Conservation (phyloP, 495 filamentous ascomycete species). For the Tetracladium marchalianum region DNA sequence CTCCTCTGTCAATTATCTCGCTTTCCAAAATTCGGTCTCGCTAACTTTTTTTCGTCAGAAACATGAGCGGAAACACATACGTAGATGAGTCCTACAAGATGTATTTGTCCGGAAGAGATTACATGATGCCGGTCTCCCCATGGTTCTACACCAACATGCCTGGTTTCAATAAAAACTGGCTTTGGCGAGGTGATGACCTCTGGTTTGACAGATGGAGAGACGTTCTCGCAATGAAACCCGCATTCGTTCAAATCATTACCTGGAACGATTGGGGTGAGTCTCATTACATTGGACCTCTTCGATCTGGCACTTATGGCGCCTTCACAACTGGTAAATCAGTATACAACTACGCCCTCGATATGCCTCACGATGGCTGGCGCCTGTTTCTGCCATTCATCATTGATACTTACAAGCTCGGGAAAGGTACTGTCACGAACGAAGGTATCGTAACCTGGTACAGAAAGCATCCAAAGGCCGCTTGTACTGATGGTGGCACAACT, state of each 20-base stretch:
- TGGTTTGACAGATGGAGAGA: conserved; percentile 59
- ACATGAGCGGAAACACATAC: too few species aligned
- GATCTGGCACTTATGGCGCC: conserved; percentile 20
- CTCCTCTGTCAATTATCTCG: too few species aligned
- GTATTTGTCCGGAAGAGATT: conserved; percentile 33
- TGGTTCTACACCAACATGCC: conserved; percentile 60
- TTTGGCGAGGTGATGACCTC: conserved; percentile 39
- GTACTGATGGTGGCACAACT: not conserved
- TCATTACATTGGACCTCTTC: conserved; percentile 45
- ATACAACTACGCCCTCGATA: conserved; percentile 27
- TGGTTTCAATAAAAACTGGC: conserved; percentile 42
- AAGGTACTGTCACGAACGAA: not conserved
- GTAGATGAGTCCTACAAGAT: too few species aligned
- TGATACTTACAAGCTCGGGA: conserved; percentile 30
- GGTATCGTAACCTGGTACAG: conserved; percentile 2
- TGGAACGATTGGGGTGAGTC: conserved; percentile 60
- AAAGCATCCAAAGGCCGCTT: not conserved
- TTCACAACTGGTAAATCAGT: conserved; percentile 2
- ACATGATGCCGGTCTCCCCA: conserved; percentile 70
- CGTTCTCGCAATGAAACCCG: conserved; percentile 36
- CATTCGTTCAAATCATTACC: conserved; percentile 42
- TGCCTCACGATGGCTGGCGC: conserved; percentile 45
- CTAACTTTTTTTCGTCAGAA: too few species aligned
- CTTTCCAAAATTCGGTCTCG: too few species aligned
- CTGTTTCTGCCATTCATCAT: conserved; percentile 45